Evolutionary conservation across 495 filamentous ascomycete species (phyloP), one percentile per base, ranked within the genome.

Genomic region (Ramalina intermedia): DNA sequence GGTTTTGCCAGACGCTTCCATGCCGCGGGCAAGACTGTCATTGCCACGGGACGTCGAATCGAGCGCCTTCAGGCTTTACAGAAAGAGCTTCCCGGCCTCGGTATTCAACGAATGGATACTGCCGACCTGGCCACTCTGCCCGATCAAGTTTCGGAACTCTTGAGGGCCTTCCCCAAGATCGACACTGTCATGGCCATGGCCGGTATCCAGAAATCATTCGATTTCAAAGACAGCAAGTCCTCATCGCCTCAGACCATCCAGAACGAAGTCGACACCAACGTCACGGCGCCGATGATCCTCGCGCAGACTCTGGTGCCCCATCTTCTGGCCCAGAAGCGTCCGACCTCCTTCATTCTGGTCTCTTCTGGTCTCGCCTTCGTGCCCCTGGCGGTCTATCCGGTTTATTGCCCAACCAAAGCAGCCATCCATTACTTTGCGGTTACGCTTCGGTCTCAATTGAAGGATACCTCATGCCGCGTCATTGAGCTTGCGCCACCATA

Each of bases 361-460:
- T 36, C 16, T n/a, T 66, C 62, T 12, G 55, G 59, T 1, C 43
- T 69, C 3, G 65, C 58, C 0, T 69, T 55, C 46, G 29, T 65
- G 16, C 65, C 65, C 4, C 24, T 63, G 1, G 49, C 52, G 21
- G 51, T 63, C 17, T 68, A 62, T 45, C 66, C 65, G 12, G 44
- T 60, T 0, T 69, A 69, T 44, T 64, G 59, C 44, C 33, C 61
- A 0, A 59, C 62, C 8, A 67, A 69, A 47, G 59, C 66, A 2
- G 63, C 53, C 12, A 48, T 65, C 9, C 65, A 67, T 33, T 37
- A 47, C 11, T 54, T 64, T 20, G 44, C 46, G 38, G 54, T 64
- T 23, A 38, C 51, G 14, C 49, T 66, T 1, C 56, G 65, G 12
- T 50, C 58, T 27, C 59, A 67, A 50, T 21, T 67, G 40, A 7